Base-by-base conservation (phyloP, 495 filamentous ascomycete genomes). In the Tuber umbilicatum region DNA sequence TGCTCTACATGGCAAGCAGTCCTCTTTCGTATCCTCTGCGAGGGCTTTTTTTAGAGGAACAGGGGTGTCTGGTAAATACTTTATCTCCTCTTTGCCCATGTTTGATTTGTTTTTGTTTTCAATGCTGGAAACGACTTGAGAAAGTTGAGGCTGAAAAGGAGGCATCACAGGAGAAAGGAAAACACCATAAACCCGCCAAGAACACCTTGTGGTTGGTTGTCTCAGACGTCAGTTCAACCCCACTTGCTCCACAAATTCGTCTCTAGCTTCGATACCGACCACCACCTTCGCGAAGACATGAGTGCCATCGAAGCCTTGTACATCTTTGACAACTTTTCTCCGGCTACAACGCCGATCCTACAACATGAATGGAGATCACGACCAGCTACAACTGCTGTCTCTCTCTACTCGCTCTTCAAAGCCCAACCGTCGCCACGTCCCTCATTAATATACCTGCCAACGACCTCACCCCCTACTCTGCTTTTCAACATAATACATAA, bases 271-370 rank as follows among this genome's bases (percentile, higher is more conserved):
- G 41, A 71, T 69, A 74, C 55, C 79, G 77, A 68, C 79, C 86
- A 75, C 76, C 78, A 78, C 68, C 79, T 86, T 76, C 75, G 93
- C 93, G 75, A 70, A 38, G 68, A 78, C 89, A 93, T 90, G 87
- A 89, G 91, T 85, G 89, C 91, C 83, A 91, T 99, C 81, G 94
- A 97, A 87, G 95, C 95, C 80, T 85, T 99, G 81, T 96, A 97
- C 87, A 93, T 99, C 82, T 97, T 91, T 83, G 93, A 97, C 84
- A 85, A 70, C 84, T 90, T 79, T 85, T 89, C 83, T 85, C 87
- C 74, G 85, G 89, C 82, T 84, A 84, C 75, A 86, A 89, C 84
- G 84, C 90, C 83, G 83, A 89, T 88, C 75, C 86, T 92, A 74
- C 89, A 91, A 77, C 90, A 92, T 84, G 86, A 88, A 81, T 92